phyloP scores from a whole-genome alignment of 176 grass and related monocot genomes.

The Elymus sibiricus region DNA sequence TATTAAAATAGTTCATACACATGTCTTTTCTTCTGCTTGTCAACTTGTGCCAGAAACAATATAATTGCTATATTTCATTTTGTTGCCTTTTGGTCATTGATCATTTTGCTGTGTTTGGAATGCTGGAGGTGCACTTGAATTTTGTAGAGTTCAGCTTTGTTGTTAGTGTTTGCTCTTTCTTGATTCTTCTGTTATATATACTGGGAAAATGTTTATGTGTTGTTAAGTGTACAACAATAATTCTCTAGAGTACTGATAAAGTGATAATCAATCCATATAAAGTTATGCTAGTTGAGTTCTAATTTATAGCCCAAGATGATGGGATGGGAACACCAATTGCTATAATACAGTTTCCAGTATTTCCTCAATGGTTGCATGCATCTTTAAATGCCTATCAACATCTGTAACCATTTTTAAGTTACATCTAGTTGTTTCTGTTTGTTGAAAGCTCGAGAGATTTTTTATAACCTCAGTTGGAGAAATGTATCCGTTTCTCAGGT shows the following conservation, averaged over 20 bases:
- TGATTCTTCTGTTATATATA: background rate
- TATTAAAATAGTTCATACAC: background rate
- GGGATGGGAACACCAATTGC: background rate
- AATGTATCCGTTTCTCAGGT: conserved; percentile 36
- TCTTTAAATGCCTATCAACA: background rate
- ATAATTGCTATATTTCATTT: background rate
- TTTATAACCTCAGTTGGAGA: conserved; percentile 4
- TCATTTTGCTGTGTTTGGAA: background rate
- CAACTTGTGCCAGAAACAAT: background rate
- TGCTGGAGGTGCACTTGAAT: background rate
- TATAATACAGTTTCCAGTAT: background rate
- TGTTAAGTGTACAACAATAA: background rate
- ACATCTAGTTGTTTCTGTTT: background rate
- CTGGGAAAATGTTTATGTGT: background rate
- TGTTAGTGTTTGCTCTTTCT: background rate
- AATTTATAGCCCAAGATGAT: conserved; percentile 17
- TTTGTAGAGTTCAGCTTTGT: background rate
- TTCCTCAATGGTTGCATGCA: background rate
- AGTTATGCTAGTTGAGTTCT: background rate
- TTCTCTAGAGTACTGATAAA: background rate
- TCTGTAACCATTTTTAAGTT: background rate
- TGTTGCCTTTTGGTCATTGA: background rate
- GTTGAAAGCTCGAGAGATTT: background rate
- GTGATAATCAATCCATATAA: background rate
- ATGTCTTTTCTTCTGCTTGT: background rate